Conservation (phyloP, 176 grass and related monocot species). For the Oryza longistaminata region DNA sequence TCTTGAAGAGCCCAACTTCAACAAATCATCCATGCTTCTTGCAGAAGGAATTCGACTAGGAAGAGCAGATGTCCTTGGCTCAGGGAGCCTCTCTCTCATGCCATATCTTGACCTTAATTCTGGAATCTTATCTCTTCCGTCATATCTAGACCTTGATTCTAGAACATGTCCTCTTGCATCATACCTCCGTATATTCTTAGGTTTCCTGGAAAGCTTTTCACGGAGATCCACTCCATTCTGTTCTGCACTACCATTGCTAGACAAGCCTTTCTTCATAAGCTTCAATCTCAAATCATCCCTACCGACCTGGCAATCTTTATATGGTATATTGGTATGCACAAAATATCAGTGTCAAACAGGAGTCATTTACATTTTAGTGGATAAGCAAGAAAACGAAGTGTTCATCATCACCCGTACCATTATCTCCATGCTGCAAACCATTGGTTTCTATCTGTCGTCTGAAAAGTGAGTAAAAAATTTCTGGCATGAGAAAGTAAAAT, state of each 20-base stretch:
- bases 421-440: slow-evolving; percentile 37
- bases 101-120: slow-evolving; percentile 45
- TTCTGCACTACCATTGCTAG: slow-evolving; percentile 43
- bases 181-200: slow-evolving; percentile 34
- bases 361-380: slow-evolving; percentile 14
- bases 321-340: slow-evolving; percentile 41
- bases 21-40: slow-evolving; percentile 61
- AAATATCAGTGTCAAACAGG: slow-evolving; percentile 30
- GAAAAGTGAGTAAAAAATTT: slow-evolving; percentile 26
- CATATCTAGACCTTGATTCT: slow-evolving; percentile 53
- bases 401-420: slow-evolving; percentile 44
- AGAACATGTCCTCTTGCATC: slow-evolving; percentile 41
- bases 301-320: slow-evolving; percentile 51
- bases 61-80: slow-evolving; percentile 49
- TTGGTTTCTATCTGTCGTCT: slow-evolving; percentile 56
- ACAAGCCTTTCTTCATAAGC: slow-evolving; percentile 67
- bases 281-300: slow-evolving; percentile 76
- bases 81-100: slow-evolving; percentile 35
- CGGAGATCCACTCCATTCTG: slow-evolving; percentile 63
- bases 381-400: slow-evolving; percentile 34
- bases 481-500: slow-evolving; percentile 12
- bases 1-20: slow-evolving; percentile 46
- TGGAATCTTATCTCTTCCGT: slow-evolving; percentile 24
- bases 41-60: slow-evolving; percentile 43
- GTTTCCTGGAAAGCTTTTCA: slow-evolving; percentile 71